Base-by-base conservation (phyloP, 1,284 basidiomycete species). In the Cryptococcus maquisensis region DNA sequence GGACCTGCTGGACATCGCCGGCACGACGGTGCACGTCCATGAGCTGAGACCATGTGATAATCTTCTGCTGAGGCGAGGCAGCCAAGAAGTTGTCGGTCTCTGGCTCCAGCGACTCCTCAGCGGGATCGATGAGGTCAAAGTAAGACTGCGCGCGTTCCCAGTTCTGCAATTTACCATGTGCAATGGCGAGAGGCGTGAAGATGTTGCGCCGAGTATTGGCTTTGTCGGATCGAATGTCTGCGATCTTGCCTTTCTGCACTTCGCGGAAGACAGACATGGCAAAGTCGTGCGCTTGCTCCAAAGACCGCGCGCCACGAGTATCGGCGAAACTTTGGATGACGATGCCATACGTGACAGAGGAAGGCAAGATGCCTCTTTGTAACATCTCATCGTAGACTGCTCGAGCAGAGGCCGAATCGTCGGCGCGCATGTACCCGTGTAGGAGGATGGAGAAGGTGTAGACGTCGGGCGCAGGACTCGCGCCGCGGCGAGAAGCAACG, bases 381-480 rank as follows among this genome's bases (percentile, higher is more conserved):
- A 78, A 72, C 86, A 98, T 94, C 52, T 86, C 82, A 43, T 88
- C 83, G 66, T 89, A 87, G 23, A 90, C 80, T 2, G 75, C 79
- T 71, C 81, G 84, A 1, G 92, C 92, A 46, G 78, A 79, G 3
- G 70, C 64, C 49, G 79, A 79, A 42, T 87, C 77, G 1, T 83
- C 81, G 0, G 68, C 62, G 18, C 85, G 84, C 44, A 96, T 78
- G 68, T 86, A 87, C 1, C 86, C 90, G 18, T 84, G 81, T 77
- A 98, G 87, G 62, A 98, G 78, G 69, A 91, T 87, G n/a, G 90
- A 91, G 60, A 90, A 82, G 47, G 86, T 79, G 66, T 85, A 87
- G 20, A 75, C 66, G 53, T 78, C 74, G 1, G 79, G 72, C 37
- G 49, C 18, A 2, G 64, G 55, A 0, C 56, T 50, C 12, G 52